Conservation (phyloP, 2,329 filamentous ascomycete genomes). For the Dactylella cylindrospora region DNA sequence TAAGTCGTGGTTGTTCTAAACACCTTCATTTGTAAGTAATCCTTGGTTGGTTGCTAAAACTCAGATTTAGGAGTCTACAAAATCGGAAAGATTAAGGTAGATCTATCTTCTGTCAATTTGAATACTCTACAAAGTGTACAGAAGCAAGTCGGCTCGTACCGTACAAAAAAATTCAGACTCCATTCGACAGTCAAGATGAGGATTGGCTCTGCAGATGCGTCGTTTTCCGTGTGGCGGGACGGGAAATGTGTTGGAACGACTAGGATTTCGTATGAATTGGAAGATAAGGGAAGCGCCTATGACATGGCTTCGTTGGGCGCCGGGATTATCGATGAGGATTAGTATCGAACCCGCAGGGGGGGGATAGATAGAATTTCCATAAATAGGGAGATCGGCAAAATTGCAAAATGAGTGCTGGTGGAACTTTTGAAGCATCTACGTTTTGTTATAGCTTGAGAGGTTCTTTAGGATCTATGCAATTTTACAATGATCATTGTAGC, state of each 20-base stretch:
- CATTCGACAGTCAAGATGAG: not conserved
- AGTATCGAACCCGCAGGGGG: too few relatives aligned
- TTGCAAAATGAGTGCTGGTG: too few relatives aligned
- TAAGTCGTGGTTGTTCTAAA: not conserved
- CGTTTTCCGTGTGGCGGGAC: not conserved
- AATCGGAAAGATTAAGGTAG: not conserved
- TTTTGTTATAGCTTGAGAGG: too few relatives aligned
- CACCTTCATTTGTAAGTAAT: not conserved
- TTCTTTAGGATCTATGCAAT: too few relatives aligned
- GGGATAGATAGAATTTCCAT: too few relatives aligned
- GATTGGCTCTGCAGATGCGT: constrained; percentile 1
- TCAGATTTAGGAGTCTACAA: constrained; percentile 2
- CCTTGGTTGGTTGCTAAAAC: not conserved
- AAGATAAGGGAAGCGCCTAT: too few relatives aligned
- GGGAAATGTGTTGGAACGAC: not conserved
- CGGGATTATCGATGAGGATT: too few relatives aligned
- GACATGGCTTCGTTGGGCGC: too few relatives aligned
- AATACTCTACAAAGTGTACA: not conserved
- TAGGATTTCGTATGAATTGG: not conserved
- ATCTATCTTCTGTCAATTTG: constrained; percentile 8
- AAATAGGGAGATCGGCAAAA: too few relatives aligned
- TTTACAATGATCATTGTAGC: too few relatives aligned
- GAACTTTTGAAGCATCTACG: too few relatives aligned
- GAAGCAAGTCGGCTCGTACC: not conserved
- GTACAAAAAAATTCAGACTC: not conserved